Conservation (phyloP, 192 early-diverging fungal genomes). For the Coemansia sp. region DNA sequence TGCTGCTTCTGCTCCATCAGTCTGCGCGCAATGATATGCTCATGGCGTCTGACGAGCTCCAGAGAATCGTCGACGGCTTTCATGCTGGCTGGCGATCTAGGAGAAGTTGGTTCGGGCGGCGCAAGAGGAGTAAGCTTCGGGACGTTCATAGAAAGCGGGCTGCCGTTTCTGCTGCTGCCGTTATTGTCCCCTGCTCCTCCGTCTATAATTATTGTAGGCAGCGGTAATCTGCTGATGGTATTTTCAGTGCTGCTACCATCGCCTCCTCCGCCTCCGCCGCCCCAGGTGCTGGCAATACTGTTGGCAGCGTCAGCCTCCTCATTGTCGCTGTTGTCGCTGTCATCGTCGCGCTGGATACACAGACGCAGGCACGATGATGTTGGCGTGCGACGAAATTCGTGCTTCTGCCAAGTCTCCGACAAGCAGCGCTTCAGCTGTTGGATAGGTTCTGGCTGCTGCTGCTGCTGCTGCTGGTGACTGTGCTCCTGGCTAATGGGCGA, state of each 20-base stretch:
- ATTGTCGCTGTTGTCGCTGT: conserved; percentile 1
- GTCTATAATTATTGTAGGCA: background rate
- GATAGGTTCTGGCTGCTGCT: conserved; percentile 6
- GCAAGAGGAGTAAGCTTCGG: conserved; percentile 7
- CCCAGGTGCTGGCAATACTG: background rate
- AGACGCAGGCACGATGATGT: background rate
- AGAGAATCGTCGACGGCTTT: background rate
- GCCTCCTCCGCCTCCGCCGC: background rate
- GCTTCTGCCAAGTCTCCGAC: conserved; percentile 10
- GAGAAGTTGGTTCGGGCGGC: conserved; percentile 18
- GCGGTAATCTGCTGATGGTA: background rate
- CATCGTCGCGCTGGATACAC: background rate
- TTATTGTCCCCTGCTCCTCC: background rate
- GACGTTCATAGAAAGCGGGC: background rate
- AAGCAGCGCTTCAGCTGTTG: conserved; percentile 19
- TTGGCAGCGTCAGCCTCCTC: conserved; percentile 27
- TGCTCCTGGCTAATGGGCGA: background rate
- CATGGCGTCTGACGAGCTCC: conserved; percentile 1
- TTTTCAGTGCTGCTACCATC: background rate
- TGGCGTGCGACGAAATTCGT: background rate
- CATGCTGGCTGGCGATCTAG: background rate
- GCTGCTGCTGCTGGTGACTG: background rate
- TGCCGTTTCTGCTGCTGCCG: background rate
- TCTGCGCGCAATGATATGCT: conserved; percentile 4
- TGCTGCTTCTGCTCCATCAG: background rate